phyloP scores from a whole-genome alignment of 1,284 basidiomycete species.

The Coriolopsis trogii region DNA sequence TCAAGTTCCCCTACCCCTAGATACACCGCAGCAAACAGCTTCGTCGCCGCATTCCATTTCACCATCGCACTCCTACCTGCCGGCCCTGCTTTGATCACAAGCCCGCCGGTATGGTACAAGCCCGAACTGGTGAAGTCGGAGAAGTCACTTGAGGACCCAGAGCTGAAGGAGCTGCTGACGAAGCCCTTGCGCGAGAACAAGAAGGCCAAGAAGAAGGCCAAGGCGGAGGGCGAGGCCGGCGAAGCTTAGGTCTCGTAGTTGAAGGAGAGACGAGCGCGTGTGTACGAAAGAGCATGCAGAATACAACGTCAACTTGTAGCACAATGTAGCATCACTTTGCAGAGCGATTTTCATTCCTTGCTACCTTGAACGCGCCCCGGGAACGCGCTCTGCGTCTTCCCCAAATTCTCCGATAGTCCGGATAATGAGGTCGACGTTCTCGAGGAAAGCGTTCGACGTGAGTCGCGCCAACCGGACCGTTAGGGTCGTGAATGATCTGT shows the following conservation, averaged over 20 bases:
- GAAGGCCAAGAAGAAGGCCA: constrained; percentile 86
- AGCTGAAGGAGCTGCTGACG: constrained; percentile 77
- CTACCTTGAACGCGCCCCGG: constrained; percentile 9
- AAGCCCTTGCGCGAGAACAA: constrained; percentile 87
- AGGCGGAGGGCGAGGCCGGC: constrained; percentile 47
- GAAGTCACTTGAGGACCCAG: constrained; percentile 88
- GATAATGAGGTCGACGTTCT: constrained; percentile 83
- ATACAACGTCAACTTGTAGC: constrained; percentile 22
- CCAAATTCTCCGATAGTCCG: constrained; percentile 83
- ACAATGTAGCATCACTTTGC: constrained; percentile 23
- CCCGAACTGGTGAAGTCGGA: constrained; percentile 87
- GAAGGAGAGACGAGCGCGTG: not conserved
- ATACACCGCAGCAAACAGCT: constrained; percentile 78
- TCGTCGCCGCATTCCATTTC: constrained; percentile 95
- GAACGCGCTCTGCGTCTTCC: constrained; percentile 49
- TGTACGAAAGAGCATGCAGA: constrained; percentile 9
- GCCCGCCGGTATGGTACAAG: constrained; percentile 91
- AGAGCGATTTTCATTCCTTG: constrained; percentile 10
- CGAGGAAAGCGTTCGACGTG: constrained; percentile 82
- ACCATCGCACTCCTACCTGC: constrained; percentile 88
- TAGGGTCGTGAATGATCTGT: constrained; percentile 72
- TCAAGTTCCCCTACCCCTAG: constrained; percentile 39
- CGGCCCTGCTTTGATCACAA: constrained; percentile 85
- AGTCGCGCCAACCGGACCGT: constrained; percentile 85
- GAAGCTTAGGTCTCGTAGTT: constrained; percentile 29